Evolutionary conservation across 225 moss, liverwort and hornwort species (phyloP).

Genomic region (Pseudoscleropodium purum): DNA sequence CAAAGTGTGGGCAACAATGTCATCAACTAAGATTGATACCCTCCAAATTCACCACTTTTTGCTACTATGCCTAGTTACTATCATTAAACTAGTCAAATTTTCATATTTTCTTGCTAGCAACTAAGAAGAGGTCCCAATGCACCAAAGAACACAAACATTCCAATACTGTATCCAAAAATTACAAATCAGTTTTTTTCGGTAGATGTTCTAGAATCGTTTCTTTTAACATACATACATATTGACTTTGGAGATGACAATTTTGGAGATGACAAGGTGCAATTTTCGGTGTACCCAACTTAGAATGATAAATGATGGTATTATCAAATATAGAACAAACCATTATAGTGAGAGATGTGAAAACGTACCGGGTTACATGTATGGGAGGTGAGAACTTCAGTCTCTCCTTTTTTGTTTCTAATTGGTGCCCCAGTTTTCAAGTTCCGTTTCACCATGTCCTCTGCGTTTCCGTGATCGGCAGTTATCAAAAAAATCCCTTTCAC

Average conservation of each 20-base stretch:
- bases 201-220: neutral
- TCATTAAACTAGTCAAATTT: neutral
- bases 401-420: constrained; percentile 34
- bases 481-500: constrained; percentile 78
- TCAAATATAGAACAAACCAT: neutral
- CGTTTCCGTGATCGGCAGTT: constrained; percentile 89
- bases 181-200: neutral
- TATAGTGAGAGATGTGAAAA: neutral
- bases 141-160: neutral
- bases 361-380: constrained; percentile 86
- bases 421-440: constrained; percentile 50
- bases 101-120: neutral
- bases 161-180: accelerated
- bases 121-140: too few relatives aligned
- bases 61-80: accelerated
- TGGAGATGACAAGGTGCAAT: neutral
- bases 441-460: constrained; percentile 91
- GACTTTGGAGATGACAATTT: neutral
- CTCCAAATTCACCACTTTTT: neutral
- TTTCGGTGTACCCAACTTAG: neutral
- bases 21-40: neutral
- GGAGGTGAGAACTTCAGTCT: constrained; percentile 77
- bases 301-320: neutral
- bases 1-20: neutral
- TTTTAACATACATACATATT: neutral